Percentiles rank a stretch among this genome's conserved stretches.
Evolutionary conservation across 2,329 filamentous ascomycete species (phyloP).

Genomic region (Xylaria hypoxylon): DNA sequence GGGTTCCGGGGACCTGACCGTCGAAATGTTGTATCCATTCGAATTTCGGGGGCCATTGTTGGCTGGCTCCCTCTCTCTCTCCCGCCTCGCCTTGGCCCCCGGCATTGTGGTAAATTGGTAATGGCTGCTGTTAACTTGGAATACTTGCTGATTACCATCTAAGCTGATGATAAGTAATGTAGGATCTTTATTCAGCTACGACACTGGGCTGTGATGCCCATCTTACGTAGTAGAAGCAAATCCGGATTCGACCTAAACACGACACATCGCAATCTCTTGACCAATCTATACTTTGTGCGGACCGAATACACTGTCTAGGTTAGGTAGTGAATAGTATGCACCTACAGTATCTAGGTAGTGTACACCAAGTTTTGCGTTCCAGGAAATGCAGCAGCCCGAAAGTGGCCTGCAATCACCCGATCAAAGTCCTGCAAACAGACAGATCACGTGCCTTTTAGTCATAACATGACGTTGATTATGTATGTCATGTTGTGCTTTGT

Average conservation of each 20-base stretch:
- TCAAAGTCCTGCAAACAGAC: constrained; percentile 4
- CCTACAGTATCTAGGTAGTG: constrained; percentile 1
- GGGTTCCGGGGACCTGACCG: too few relatives aligned
- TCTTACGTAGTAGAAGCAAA: background rate
- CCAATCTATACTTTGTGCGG: constrained; percentile 1
- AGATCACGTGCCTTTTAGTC: constrained; percentile 15
- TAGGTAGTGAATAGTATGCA: too few relatives aligned
- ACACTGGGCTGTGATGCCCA: background rate
- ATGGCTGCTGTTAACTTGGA: too few relatives aligned
- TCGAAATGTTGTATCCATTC: too few relatives aligned
- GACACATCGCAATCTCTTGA: constrained; percentile 24
- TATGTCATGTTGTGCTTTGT: background rate
- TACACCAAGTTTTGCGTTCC: too few relatives aligned
- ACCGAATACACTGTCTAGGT: background rate
- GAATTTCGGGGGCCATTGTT: too few relatives aligned
- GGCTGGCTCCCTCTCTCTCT: too few relatives aligned
- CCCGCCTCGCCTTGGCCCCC: too few relatives aligned
- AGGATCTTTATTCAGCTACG: background rate
- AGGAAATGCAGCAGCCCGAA: constrained; percentile 18
- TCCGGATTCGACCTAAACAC: background rate
- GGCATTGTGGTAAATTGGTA: too few relatives aligned
- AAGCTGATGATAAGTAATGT: background rate
- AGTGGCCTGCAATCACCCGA: constrained; percentile 23
- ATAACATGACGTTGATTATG: background rate
- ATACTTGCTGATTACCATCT: background rate